Evolutionary conservation across 2,329 filamentous ascomycete genomes (phyloP).

Genomic region (Mollisia scopiformis): DNA sequence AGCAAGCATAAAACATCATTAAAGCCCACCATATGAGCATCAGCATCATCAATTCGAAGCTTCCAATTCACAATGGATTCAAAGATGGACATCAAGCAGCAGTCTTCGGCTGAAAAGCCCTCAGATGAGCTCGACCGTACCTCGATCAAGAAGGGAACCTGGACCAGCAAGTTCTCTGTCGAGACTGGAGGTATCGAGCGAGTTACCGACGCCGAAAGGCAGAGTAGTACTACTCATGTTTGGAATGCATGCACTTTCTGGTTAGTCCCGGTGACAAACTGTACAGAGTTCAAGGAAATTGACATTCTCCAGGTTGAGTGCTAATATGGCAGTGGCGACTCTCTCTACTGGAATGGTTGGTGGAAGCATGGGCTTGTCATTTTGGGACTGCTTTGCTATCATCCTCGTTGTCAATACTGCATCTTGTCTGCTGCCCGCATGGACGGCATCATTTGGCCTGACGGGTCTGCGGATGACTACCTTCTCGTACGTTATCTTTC

Average conservation of each 20-base stretch:
- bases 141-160: slow-evolving; percentile 5
- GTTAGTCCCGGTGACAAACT: not conserved
- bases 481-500: slow-evolving; percentile 4
- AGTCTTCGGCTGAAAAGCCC: not conserved
- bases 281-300: not conserved
- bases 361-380: slow-evolving; percentile 10
- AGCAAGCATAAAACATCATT: slow-evolving; percentile 10
- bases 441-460: slow-evolving; percentile 12
- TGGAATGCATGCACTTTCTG: slow-evolving; percentile 19
- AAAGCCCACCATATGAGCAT: slow-evolving; percentile 5
- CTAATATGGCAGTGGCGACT: slow-evolving; percentile 13
- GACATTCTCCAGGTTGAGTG: slow-evolving; percentile 8
- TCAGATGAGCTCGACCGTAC: not conserved
- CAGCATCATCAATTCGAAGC: slow-evolving; percentile 3
- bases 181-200: slow-evolving; percentile 12
- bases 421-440: slow-evolving; percentile 10
- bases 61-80: slow-evolving; percentile 2
- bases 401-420: slow-evolving; percentile 13
- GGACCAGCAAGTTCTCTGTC: slow-evolving; percentile 10
- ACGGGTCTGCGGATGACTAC: slow-evolving; percentile 53
- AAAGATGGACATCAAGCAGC: slow-evolving; percentile 5
- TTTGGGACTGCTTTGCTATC: slow-evolving; percentile 18
- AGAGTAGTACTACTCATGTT: slow-evolving; percentile 11
- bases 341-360: slow-evolving; percentile 14
- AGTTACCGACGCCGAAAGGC: slow-evolving; percentile 13